Evolutionary conservation across 805 yeast species (phyloP), one percentile per base, ranked within the genome.

Genomic region (Spathaspora hagerdaliae): DNA sequence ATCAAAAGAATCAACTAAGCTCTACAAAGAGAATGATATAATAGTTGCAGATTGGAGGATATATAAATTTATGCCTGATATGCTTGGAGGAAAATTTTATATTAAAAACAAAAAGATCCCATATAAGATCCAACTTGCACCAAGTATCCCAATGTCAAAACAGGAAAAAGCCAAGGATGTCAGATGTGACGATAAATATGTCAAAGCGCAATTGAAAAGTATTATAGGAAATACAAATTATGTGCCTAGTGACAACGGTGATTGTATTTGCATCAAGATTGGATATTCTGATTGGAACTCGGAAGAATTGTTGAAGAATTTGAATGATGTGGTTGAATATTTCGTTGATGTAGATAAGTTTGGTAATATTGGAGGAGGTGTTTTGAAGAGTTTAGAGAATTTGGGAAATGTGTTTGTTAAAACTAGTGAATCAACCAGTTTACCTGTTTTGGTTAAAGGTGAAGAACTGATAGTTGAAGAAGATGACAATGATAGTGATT

Each of bases 11-110:
- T 57, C 79, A 31, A 72, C 69, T 41, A 77, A 74, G 40, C 53
- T 82, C 1, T 79, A 67, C 53, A 74, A 77, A 46, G 87, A 83
- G 35, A 81, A 75, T 57, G 96, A 87, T 55, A 54, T 83, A 27
- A 71, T 88, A 2, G 67, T 87, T 8, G 82, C 84, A 5, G 96
- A 88, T 61, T 78, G 82, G 43, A 68, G 94, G 49, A 74, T 87
- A 1, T 82, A 81, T 54, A 79, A 78, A 49, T 63, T 81, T 19
- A 61, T 87, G 27, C 86, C 87, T 0, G 65, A 66, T 1, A 61
- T 84, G 0, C 62, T 87, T 32, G 86, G 87, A 1, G 70, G 74
- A 6, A 75, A 70, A 44, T 85, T 86, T 56, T 85, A 80, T 63
- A 75, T 74, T 45, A 81, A 79, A 47, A 80, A 80, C 50, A 83